Evolutionary conservation across 2,329 filamentous ascomycete genomes (phyloP).

Genomic region (Beauveria sp.): DNA sequence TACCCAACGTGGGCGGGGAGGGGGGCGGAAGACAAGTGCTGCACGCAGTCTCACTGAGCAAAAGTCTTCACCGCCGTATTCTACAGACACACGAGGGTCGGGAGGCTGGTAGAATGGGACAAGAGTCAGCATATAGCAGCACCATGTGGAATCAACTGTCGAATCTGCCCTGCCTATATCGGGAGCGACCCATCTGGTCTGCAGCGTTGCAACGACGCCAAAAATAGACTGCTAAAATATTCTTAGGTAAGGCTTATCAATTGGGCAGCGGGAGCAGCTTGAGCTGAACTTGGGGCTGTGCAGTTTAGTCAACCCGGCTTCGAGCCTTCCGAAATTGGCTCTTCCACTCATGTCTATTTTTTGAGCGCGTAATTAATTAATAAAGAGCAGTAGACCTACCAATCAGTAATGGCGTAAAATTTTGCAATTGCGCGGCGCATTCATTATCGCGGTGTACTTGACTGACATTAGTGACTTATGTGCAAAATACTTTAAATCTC

Average conservation of each 20-base stretch:
- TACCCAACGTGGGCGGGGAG: neutral
- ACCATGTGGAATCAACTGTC: neutral
- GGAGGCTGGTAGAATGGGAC: neutral
- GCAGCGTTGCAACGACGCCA: neutral
- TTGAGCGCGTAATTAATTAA: neutral
- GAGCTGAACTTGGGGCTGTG: neutral
- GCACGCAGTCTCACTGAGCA: neutral
- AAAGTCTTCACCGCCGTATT: neutral
- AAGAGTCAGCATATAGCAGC: neutral
- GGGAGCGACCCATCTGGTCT: neutral
- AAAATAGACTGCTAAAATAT: neutral
- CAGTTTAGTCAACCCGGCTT: neutral
- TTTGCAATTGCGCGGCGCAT: neutral
- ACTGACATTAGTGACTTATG: too few species aligned
- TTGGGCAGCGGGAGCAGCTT: neutral
- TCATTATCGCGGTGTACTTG: neutral
- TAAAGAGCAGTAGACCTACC: neutral
- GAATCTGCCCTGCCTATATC: slow-evolving; percentile 3
- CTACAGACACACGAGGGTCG: neutral
- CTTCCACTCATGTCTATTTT: too few species aligned
- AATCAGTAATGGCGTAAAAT: neutral
- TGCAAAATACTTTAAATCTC: too few species aligned
- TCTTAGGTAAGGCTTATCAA: neutral
- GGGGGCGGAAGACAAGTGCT: neutral
- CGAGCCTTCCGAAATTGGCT: neutral